phyloP scores from a whole-genome alignment of 2,329 filamentous ascomycete species.

The Coniosporium tulheliwenetii region DNA sequence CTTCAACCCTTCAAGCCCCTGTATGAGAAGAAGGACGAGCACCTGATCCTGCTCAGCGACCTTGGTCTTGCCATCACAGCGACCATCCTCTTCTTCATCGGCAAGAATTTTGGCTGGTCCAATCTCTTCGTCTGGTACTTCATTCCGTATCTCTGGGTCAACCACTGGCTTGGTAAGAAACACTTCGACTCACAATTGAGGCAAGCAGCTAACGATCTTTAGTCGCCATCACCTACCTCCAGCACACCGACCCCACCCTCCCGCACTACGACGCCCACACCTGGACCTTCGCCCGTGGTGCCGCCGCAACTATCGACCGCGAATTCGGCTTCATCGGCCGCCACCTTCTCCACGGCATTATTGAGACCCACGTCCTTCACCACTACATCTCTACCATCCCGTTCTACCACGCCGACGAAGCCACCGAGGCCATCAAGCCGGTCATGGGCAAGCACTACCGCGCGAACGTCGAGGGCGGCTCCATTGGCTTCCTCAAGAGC shows the following conservation, averaged over 20 bases:
- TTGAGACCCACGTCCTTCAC: constrained; percentile 95
- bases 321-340: constrained; percentile 95
- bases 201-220: constrained; percentile 4
- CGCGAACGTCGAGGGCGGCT: constrained; percentile 59
- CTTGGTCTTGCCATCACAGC: constrained; percentile 51
- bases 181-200: not conserved
- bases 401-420: constrained; percentile 93
- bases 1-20: constrained; percentile 81
- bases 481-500: constrained; percentile 68
- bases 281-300: constrained; percentile 90
- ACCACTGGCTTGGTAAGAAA: constrained; percentile 88
- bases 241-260: constrained; percentile 89
- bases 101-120: constrained; percentile 62
- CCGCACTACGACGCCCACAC: constrained; percentile 77
- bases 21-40: constrained; percentile 81
- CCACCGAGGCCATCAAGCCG: constrained; percentile 80
- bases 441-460: constrained; percentile 96
- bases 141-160: constrained; percentile 90
- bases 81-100: constrained; percentile 49
- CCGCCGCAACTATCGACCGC: constrained; percentile 89
- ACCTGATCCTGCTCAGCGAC: constrained; percentile 75
- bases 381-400: constrained; percentile 94
- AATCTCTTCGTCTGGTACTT: constrained; percentile 95
- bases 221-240: constrained; percentile 95
- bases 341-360: constrained; percentile 81